Base-by-base conservation (phyloP, 768 basidiomycete species). In the Hygrophorus pudorinus region DNA sequence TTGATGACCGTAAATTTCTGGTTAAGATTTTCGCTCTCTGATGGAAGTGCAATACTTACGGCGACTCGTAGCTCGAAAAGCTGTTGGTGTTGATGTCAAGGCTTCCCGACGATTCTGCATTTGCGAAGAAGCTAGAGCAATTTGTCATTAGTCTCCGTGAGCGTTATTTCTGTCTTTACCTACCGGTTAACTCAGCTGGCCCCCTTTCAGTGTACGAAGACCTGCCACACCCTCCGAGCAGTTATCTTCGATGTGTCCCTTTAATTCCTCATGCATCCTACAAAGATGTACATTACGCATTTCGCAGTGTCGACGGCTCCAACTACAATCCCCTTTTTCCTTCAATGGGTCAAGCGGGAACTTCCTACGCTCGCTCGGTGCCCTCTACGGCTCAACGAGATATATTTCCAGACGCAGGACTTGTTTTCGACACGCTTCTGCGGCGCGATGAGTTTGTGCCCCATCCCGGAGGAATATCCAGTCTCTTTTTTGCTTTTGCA, bases 401-500 rank as follows among this genome's bases (percentile, higher is more conserved):
- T 0, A 59, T 56, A 16, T 56, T 86, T 36, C 85, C 85, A 1
- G 79, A 84, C 49, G 61, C 85, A 13, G 73, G 69, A 3, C 59
- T 82, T 5, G 69, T 90, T 4, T 90, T 87, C 48, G 85, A 90
- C 53, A 68, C 71, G 1, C 75, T 90, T 11, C 65, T 90, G 32
- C 58, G 71, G 14, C 65, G 72, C 18, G 66, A 69, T 18, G 56
- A 67, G 42, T 79, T 75, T 49, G 53, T 54, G 14, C 59, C 66
- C 7, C 81, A 84, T 57, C 81, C 81, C 3, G 76, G 73, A 3
- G 85, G 85, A 14, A 72, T 88, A 36, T 84, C 79, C 11, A 72
- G 75, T 47, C 62, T 84, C 14, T 82, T 87, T 62, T 89, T 87
- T 52, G 81, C 85, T 0, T 85, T 89, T 53, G 85, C 85, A 10